These are phyloP conservation scores for Adenanthera pavonina DNA, from an alignment of 306 rosid genomes.

Conservation along the genomic window DNA sequence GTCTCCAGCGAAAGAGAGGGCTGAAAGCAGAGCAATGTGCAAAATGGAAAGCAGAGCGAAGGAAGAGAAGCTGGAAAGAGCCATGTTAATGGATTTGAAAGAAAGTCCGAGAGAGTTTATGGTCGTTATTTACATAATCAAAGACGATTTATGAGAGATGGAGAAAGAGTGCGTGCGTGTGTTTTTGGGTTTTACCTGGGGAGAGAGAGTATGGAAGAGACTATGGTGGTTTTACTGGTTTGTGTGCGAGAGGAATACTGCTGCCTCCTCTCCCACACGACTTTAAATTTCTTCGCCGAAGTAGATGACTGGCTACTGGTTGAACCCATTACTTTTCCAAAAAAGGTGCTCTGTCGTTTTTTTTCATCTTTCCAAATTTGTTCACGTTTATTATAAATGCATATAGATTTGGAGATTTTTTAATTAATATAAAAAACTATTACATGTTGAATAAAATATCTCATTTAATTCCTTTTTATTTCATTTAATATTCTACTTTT, in stretches of 20 bases:
- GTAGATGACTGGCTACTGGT: constrained; percentile 19
- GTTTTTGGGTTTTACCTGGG: no score
- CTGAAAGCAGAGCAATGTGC: constrained; percentile 44
- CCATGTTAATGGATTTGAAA: constrained; percentile 35
- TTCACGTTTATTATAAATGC: no score
- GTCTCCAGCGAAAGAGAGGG: constrained; percentile 57
- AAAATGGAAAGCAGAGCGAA: constrained; percentile 41
- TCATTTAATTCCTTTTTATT: no score
- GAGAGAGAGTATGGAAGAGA: not conserved
- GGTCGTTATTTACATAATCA: not conserved
- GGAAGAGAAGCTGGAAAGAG: constrained; percentile 32
- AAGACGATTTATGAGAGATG: not conserved
- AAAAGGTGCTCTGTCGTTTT: no score
- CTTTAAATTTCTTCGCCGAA: not conserved
- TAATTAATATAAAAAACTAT: no score
- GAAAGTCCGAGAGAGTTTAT: not conserved
- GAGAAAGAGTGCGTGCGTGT: not conserved
- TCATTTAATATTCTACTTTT: no score
- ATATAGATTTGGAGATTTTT: no score
- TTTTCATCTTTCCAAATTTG: no score
- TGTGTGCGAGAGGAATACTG: not conserved
- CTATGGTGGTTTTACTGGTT: not conserved
- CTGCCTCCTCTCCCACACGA: not conserved
- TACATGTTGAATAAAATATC: no score
- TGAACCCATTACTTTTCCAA: not conserved